Base-by-base conservation (phyloP, 2,329 filamentous ascomycete genomes). In the Nannizziopsis arthrosporioides region DNA sequence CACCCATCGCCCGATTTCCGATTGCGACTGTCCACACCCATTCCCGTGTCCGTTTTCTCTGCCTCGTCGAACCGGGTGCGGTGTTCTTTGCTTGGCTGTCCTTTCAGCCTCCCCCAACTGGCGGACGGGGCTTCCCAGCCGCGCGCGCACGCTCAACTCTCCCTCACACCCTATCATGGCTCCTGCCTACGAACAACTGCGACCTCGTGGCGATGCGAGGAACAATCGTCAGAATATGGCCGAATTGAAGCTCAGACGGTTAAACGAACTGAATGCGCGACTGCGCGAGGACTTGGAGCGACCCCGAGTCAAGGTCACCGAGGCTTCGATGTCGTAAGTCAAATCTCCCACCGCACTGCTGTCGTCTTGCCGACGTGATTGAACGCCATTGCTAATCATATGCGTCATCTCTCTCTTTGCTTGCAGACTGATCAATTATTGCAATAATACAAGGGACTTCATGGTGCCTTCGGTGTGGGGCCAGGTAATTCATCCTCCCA, bases 141-240 rank as follows among this genome's bases (percentile, higher is more conserved):
- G 22, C 22, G 22, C 22, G 22, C 22, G 12, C 12, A 6, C 19
- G 5, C n/a, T 6, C 35, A 34, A 39, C n/a, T n/a, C n/a, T n/a
- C n/a, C n/a, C n/a, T n/a, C n/a, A 27, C 22, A 27, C 22, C 49
- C 53, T 61, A 67, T 59, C 56, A 81, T 80, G 75, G 73, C 77
- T 59, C 64, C 76, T 54, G 73, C 78, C 51, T 83, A 82, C 68
- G 79, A 82, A 65, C 37, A 47, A 41, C 73, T 81, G 59, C 77
- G 79, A 66, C 75, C 75, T 52, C 79, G 77, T 56, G 77, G 78
- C 57, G 78, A 80, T 63, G 69, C 75, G 58, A 80, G 78, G 77
- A 94, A 89, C 74, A 96, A 93, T 75, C 95, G 95, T 76, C 92
- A 96, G 73, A 94, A 87, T 66, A 96, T 98, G 86, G 90, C 90